phyloP scores from a whole-genome alignment of 2,329 filamentous ascomycete genomes.

The Scedosporium aurantiacum region DNA sequence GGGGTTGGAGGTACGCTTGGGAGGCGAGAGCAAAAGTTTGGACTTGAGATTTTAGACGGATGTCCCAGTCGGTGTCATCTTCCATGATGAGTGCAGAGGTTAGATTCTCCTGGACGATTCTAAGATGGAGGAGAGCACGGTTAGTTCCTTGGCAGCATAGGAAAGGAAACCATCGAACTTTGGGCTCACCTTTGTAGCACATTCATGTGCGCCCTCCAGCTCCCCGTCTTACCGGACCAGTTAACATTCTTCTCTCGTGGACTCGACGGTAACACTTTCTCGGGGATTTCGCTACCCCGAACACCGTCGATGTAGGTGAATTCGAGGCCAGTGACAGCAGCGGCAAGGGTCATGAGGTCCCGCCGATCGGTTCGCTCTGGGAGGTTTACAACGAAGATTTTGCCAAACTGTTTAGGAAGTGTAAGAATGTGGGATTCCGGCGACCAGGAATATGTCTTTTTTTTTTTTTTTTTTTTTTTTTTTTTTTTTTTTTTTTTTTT shows the following conservation, averaged over 20 bases:
- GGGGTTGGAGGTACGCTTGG: constrained; percentile 22
- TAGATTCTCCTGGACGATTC: constrained; percentile 32
- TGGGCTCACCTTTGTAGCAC: constrained; percentile 19
- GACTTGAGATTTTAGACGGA: constrained; percentile 37
- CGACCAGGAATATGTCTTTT: too few relatives aligned
- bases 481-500: too few relatives aligned
- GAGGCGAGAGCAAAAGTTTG: constrained; percentile 25
- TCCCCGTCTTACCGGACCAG: constrained; percentile 5
- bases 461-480: too few relatives aligned
- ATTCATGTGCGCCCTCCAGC: constrained; percentile 30
- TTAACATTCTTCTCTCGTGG: background rate
- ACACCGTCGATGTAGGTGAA: constrained; percentile 37
- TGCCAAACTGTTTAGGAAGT: constrained; percentile 30
- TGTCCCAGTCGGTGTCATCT: constrained; percentile 48
- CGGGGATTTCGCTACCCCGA: constrained; percentile 22
- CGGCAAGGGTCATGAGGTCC: constrained; percentile 36
- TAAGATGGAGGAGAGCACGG: constrained; percentile 6
- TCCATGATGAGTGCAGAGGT: constrained; percentile 41
- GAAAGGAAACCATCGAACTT: background rate
- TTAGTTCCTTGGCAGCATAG: background rate
- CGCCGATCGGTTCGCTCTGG: constrained; percentile 38
- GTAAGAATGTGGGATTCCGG: background rate
- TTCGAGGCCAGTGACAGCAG: constrained; percentile 30
- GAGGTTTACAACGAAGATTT: constrained; percentile 41
- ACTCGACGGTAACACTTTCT: constrained; percentile 21